phyloP scores from a whole-genome alignment of 345 rosid species.

The Eucalyptus tenuipes region DNA sequence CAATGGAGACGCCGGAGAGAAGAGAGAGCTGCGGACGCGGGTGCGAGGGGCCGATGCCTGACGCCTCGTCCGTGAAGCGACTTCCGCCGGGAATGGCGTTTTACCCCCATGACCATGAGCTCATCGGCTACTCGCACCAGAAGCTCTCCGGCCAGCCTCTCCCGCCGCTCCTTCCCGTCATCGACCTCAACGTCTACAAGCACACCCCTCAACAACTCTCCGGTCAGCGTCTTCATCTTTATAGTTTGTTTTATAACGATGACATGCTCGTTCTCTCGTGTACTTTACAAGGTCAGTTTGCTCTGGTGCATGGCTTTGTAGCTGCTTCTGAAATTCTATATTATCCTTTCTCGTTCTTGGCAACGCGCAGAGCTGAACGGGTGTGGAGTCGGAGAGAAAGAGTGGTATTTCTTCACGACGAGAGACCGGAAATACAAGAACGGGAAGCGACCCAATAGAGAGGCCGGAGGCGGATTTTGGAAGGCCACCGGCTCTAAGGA shows the following conservation, averaged over 20 bases:
- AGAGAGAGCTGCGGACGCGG: background rate
- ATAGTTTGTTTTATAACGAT: background rate
- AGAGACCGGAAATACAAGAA: background rate
- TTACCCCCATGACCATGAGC: background rate
- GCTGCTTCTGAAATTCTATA: background rate
- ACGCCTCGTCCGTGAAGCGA: background rate
- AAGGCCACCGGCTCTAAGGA: background rate
- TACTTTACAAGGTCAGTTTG: background rate
- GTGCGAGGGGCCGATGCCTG: background rate
- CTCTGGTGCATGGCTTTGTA: background rate
- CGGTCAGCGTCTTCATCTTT: background rate
- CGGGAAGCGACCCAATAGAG: background rate
- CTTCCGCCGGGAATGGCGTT: background rate
- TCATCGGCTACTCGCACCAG: background rate
- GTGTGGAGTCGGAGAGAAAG: background rate
- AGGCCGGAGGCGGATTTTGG: background rate
- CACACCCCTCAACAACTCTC: background rate
- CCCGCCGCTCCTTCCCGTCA: background rate
- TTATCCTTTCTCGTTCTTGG: background rate
- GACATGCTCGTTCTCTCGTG: background rate
- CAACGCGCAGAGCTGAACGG: background rate
- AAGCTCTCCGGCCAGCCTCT: background rate
- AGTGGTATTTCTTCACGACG: slow-evolving; percentile 1
- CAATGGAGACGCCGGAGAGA: background rate
- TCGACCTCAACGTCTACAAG: background rate